Base-by-base conservation (phyloP, 2,329 filamentous ascomycete species). In the Pyrenochaeta sp. region DNA sequence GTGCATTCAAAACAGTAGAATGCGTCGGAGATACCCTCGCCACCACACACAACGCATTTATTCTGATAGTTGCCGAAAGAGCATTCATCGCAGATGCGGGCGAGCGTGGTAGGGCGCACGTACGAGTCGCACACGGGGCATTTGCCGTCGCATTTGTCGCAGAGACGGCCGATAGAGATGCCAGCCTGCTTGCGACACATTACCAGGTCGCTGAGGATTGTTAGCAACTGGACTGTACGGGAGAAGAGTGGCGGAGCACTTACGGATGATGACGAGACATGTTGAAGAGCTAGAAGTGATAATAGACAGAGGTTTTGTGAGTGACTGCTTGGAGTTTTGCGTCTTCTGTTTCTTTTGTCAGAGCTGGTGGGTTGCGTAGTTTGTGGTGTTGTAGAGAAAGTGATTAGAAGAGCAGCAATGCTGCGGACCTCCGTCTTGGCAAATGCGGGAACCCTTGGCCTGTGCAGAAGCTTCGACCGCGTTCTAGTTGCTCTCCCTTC, bases 1-100 rank as follows among this genome's bases (percentile, higher is more conserved):
- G 95, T 99, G 77, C 95, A 99, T 79, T 99, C 95, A 74, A 98
- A 98, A 83, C 95, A 99, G 82, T 99, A 99, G 78, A 98, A 98
- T 44, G 95, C 95, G 76, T 99, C 95, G 30, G 90, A 95, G 75
- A 99, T 99, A 27, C 95, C 95, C 80, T 98, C 95, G 68, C 95
- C 95, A 75, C 95, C 95, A 79, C 95, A 99, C 37, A 99, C 95
- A 66, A 99, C 92, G 76, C 95, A 99, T 79, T 99, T 99, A 83
- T 99, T 99, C 81, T 98, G 95, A 83, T 97, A 99, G 84, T 99
- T 99, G 74, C 95, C 95, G 77, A 99, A 99, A 75, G 91, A 93
- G 84, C 95, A 99, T 81, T 99, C 95, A 82, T 99, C 95, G 83
- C 95, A 99, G 81, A 99, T 98, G 72, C 94, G 92, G 56, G 96